phyloP scores from a whole-genome alignment of 257 asterid species.

The Misopates orontium region DNA sequence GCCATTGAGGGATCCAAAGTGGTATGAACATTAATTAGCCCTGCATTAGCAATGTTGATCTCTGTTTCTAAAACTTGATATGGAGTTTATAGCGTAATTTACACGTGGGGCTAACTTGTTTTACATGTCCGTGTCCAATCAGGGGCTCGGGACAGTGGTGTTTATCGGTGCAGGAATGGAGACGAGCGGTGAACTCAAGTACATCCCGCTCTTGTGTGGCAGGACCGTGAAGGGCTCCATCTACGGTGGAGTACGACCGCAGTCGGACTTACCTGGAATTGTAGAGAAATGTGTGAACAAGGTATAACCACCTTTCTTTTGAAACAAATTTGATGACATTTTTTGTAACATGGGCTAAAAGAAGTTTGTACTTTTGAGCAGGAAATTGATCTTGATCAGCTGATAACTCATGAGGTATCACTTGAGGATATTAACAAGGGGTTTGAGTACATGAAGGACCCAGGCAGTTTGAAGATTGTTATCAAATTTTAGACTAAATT shows the following conservation, averaged over 20 bases:
- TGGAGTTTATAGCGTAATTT: not conserved
- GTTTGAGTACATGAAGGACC: constrained; percentile 53
- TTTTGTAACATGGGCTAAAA: not conserved
- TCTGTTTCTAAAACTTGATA: not conserved
- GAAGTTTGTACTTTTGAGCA: constrained; percentile 14
- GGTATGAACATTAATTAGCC: constrained; percentile 41
- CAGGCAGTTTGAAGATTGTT: constrained; percentile 52
- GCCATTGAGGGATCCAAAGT: constrained; percentile 69
- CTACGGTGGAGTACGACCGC: constrained; percentile 66
- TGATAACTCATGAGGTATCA: constrained; percentile 60
- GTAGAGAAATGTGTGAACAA: constrained; percentile 61
- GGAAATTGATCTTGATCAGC: constrained; percentile 61
- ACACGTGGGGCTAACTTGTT: no score
- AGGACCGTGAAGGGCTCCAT: constrained; percentile 63
- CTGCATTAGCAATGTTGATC: not conserved
- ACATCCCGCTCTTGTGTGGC: constrained; percentile 57
- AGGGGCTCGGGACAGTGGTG: constrained; percentile 53
- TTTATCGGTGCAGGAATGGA: constrained; percentile 44
- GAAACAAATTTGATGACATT: no score
- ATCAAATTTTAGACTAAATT: constrained; percentile 42
- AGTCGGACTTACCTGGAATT: constrained; percentile 55
- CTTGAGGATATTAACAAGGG: constrained; percentile 55
- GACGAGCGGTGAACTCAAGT: constrained; percentile 46
- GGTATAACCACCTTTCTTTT: constrained; percentile 34
- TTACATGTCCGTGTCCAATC: not conserved